Conservation (phyloP, 2,329 filamentous ascomycete species). For the Fusarium sulawesiense region DNA sequence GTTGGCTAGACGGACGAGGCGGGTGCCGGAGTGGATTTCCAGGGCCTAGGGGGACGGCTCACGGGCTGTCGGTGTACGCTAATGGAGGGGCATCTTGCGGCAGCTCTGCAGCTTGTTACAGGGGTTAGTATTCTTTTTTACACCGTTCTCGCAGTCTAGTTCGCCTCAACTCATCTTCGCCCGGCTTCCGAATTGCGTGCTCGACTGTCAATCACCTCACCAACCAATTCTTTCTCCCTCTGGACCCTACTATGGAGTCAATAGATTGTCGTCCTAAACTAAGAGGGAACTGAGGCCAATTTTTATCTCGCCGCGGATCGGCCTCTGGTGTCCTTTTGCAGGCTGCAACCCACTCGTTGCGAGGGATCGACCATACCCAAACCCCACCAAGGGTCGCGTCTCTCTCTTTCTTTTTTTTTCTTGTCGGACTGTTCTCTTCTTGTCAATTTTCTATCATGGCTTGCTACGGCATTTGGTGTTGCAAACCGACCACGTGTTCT, state of each 20-base stretch:
- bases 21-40: constrained; percentile 44
- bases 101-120: constrained; percentile 33
- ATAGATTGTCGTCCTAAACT: constrained; percentile 1
- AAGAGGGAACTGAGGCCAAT: constrained; percentile 20
- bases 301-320: constrained; percentile 38
- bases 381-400: constrained; percentile 16
- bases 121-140: constrained; percentile 14
- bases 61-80: constrained; percentile 46
- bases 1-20: constrained; percentile 36
- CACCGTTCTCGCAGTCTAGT: constrained; percentile 41
- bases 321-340: constrained; percentile 24
- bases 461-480: constrained; percentile 15
- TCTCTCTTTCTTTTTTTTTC: not conserved
- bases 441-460: constrained; percentile 17
- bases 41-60: constrained; percentile 33
- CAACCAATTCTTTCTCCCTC: constrained; percentile 21
- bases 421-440: not conserved
- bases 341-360: constrained; percentile 18
- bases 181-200: constrained; percentile 48
- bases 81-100: constrained; percentile 42
- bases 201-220: constrained; percentile 41
- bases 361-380: constrained; percentile 22
- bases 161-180: constrained; percentile 25
- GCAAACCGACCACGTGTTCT: constrained; percentile 30
- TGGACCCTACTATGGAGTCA: constrained; percentile 30